Base-by-base conservation (phyloP, 2,329 filamentous ascomycete species). In the Chaetomium globosum region DNA sequence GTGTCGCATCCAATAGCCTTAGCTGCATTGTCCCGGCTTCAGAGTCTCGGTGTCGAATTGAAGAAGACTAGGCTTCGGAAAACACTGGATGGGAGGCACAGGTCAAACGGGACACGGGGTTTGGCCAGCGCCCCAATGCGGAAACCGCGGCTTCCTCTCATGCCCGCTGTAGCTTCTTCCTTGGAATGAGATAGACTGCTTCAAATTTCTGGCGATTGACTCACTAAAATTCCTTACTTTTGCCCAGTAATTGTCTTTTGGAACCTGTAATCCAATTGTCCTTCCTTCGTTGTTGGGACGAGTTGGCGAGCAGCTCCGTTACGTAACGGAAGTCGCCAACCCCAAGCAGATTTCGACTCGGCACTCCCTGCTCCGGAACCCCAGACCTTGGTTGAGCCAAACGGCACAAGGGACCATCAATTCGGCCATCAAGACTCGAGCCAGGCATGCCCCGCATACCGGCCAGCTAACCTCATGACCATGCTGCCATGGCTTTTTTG, bases 1-100 rank as follows among this genome's bases (percentile, higher is more conserved):
- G 59, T 16, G 61, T 64, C 10, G 55, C 56, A 67, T 62, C 49
- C 31, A 26, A 23, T 31, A 26, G 61, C 19, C 46, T 54, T 63
- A 48, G 62, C 59, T 62, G 61, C 61, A 56, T 61, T 52, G 12
- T 46, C 4, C 53, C 7, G 31, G 19, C n/a, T 55, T 39, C n/a
- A 28, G 53, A 43, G 53, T 26, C 30, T 55, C 52, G 51, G 51
- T 53, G 51, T 53, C 51, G 51, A 16, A 53, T 53, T 53, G 26
- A 53, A 30, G 51, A n/a, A 16, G 13, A 30, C 51, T 28, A 31
- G 51, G 51, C 13, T 31, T 16, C n/a, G 46, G 46, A 19, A 9
- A 30, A 53, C 23, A 52, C 48, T 19, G 39, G 39, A 43, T 19
- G 39, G 39, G n/a, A 43, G 39, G 46, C n/a, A 8, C 19, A 48